Evolutionary conservation across 768 basidiomycete genomes (phyloP).

Genomic region (Hygrophoropsis aurantiaca): DNA sequence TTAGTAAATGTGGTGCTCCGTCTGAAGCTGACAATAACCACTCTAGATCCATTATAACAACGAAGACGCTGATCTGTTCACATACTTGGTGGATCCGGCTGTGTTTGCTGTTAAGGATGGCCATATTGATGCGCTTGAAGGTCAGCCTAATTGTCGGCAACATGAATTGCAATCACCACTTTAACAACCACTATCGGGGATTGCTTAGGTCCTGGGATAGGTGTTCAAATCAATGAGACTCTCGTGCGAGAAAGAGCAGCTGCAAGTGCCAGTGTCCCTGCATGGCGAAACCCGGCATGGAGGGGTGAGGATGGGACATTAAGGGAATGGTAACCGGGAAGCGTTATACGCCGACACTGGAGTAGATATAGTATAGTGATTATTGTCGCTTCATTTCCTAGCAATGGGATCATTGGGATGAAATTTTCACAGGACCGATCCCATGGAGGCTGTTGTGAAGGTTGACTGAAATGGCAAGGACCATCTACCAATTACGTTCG

Average conservation of each 20-base stretch:
- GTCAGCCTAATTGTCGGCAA: constrained; percentile 18
- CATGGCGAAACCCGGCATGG: constrained; percentile 43
- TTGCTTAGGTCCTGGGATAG: constrained; percentile 52
- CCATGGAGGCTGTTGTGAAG: too few species aligned
- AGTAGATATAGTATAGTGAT: too few species aligned
- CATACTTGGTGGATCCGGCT: constrained; percentile 51
- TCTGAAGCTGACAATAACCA: background rate
- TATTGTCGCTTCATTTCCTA: too few species aligned
- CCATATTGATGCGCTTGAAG: constrained; percentile 43
- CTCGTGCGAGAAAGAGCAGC: constrained; percentile 39
- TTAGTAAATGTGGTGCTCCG: background rate
- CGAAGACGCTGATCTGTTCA: constrained; percentile 57
- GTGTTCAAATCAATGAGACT: constrained; percentile 60
- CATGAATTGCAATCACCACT: constrained; percentile 1
- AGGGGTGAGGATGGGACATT: constrained; percentile 54
- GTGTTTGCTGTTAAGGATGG: constrained; percentile 57
- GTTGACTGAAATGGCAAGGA: too few species aligned
- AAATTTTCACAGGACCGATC: too few species aligned
- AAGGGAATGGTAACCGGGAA: constrained; percentile 48
- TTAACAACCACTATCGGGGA: background rate
- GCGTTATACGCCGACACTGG: too few species aligned
- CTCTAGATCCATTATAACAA: constrained; percentile 64
- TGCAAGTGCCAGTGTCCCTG: constrained; percentile 14
- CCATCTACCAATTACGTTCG: too few species aligned
- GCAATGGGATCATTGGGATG: too few species aligned